Conservation (phyloP, 2,329 filamentous ascomycete genomes). For the Aspergillus pseudoviridinutans region DNA sequence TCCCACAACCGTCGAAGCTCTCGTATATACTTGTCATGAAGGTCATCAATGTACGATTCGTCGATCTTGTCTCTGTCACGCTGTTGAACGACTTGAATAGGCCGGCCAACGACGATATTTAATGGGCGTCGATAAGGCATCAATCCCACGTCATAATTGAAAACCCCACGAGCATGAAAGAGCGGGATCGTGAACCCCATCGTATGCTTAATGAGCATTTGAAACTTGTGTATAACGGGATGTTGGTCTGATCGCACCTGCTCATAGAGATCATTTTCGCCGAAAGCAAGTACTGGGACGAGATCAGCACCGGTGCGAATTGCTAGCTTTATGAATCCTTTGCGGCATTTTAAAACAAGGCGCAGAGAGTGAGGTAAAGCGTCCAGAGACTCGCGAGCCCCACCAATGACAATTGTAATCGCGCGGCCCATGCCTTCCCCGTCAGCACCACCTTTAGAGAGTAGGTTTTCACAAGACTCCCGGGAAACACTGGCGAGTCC, state of each 20-base stretch:
- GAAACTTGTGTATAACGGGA: constrained; percentile 72
- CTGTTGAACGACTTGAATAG: constrained; percentile 65
- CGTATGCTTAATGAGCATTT: constrained; percentile 77
- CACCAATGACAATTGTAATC: constrained; percentile 92
- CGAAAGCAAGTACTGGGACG: constrained; percentile 87
- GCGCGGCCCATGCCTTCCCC: constrained; percentile 85
- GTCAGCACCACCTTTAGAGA: constrained; percentile 74
- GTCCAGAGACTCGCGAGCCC: constrained; percentile 86
- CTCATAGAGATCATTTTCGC: constrained; percentile 94
- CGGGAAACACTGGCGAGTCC: constrained; percentile 85
- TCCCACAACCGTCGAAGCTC: constrained; percentile 50
- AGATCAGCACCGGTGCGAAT: constrained; percentile 89
- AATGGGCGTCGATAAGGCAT: constrained; percentile 88
- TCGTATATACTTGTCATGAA: constrained; percentile 73
- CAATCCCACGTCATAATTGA: constrained; percentile 95
- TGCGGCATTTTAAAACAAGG: constrained; percentile 76
- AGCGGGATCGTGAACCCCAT: constrained; percentile 91
- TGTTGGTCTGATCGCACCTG: constrained; percentile 75
- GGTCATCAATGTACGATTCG: constrained; percentile 70
- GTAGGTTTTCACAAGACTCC: constrained; percentile 83
- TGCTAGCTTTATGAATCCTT: constrained; percentile 91
- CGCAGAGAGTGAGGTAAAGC: constrained; percentile 73
- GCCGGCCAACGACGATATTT: constrained; percentile 83
- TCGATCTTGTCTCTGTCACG: constrained; percentile 59
- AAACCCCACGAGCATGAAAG: constrained; percentile 84